Base-by-base conservation (phyloP, 2,329 filamentous ascomycete species). In the Ophiostoma triangulosporum region DNA sequence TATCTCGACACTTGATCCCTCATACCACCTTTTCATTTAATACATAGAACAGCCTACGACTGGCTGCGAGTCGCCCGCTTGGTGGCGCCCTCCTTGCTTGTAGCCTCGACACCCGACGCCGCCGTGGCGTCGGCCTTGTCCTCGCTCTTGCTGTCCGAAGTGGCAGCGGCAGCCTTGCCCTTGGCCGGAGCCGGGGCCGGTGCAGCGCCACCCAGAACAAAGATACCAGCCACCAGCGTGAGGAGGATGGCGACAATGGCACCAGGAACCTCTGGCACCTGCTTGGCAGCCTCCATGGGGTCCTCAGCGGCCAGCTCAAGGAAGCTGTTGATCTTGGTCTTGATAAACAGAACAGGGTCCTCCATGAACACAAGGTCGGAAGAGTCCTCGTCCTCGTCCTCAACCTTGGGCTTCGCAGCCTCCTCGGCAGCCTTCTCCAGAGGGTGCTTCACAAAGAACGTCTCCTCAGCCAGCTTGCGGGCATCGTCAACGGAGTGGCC, bases 401-500 rank as follows among this genome's bases (percentile, higher is more conserved):
- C 72, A 32, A 70, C 66, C 80, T 91, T 89, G 64, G 91, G 90
- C 78, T 84, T 87, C 63, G 78, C 78, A 56, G 83, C 84, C 62
- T 86, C 80, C 68, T 93, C 86, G 61, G 87, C 76, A 48, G 84
- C 80, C 75, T 85, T 78, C 77, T 98, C 93, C 51, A 87, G 73
- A 54, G 82, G 75, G 68, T 83, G 77, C 86, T 98, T 98, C 73
- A 88, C 72, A 65, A 88, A 84, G 70, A 90, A 98, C 53, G 88
- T 88, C 78, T 95, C 88, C 60, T 85, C 78, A 63, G 88, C 86
- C 65, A 98, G 77, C 74, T 90, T 86, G 70, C 86, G 82, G 58
- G 93, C 93, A 62, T 98, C 93, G 66, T 88, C 88, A 62, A 93
- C 69, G 20, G 91, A 97, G 82, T 98, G 93, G 59, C 93, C 93